Conservation (phyloP, 805 yeast species). For the Maudiozyma bulderi region DNA sequence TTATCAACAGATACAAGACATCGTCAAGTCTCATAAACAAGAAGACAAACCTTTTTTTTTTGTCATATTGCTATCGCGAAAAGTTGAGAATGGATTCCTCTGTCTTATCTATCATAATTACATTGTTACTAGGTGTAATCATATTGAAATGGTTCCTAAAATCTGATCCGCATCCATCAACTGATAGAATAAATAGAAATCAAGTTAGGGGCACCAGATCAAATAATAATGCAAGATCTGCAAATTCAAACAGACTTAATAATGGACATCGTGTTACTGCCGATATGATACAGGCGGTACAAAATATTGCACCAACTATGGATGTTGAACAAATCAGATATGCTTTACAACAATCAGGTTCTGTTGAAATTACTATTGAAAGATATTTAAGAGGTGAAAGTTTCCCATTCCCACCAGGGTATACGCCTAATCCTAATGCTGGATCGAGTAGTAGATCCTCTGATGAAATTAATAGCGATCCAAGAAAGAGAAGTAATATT, state of each 20-base stretch:
- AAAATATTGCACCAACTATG: constrained; percentile 67
- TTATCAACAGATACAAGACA: no score
- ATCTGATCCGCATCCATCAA: constrained; percentile 41
- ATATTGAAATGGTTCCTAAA: constrained; percentile 58
- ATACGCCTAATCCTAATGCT: constrained; percentile 3
- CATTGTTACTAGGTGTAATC: constrained; percentile 40
- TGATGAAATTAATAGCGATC: constrained; percentile 11
- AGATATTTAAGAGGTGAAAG: constrained; percentile 51
- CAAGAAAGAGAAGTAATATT: constrained; percentile 24
- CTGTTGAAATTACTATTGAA: constrained; percentile 72
- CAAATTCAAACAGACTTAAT: background rate
- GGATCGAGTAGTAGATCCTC: background rate
- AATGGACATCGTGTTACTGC: constrained; percentile 35
- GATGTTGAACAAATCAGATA: constrained; percentile 59
- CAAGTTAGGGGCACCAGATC: background rate
- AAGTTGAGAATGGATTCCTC: constrained; percentile 2
- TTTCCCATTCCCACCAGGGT: constrained; percentile 50
- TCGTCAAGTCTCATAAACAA: no score
- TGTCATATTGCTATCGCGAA: background rate
- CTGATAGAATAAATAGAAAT: constrained; percentile 7
- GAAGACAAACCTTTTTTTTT: no score
- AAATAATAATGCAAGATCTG: background rate
- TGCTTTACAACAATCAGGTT: constrained; percentile 67
- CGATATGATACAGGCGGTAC: constrained; percentile 76
- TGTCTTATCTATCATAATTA: constrained; percentile 5